Conservation (phyloP, 305 asterid species). For the Solanum hybrid region DNA sequence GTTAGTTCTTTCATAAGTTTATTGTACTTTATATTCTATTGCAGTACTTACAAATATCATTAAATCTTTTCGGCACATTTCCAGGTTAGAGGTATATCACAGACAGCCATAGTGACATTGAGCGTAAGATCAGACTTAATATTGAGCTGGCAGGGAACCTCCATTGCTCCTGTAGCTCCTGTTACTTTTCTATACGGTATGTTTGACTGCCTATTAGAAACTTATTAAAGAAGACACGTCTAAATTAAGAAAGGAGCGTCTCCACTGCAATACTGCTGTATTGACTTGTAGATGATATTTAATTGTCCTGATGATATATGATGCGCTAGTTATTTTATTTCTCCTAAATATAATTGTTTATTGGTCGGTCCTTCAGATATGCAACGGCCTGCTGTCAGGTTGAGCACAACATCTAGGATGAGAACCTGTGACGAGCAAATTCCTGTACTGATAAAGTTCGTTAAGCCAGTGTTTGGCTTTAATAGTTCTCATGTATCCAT, state of each 20-base stretch:
- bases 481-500: constrained; percentile 62
- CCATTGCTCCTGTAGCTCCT: constrained; percentile 69
- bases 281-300: background rate
- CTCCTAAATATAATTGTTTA: background rate
- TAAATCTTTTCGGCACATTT: background rate
- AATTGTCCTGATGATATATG: background rate
- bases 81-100: constrained; percentile 53
- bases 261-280: background rate
- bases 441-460: constrained; percentile 49
- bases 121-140: constrained; percentile 52
- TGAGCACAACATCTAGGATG: constrained; percentile 64
- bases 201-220: constrained; percentile 2
- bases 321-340: background rate
- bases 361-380: constrained; percentile 38
- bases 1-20: constrained; percentile 16
- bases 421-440: constrained; percentile 53
- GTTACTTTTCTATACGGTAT: constrained; percentile 88
- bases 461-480: constrained; percentile 78
- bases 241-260: background rate
- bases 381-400: constrained; percentile 61
- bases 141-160: constrained; percentile 65
- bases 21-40: background rate
- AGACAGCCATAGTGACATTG: constrained; percentile 53
- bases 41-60: background rate
- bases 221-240: background rate